Percentiles rank a stretch among this genome's conserved stretches.
Evolutionary conservation across 768 basidiomycete species (phyloP).

Genomic region (Amanita rimosa): DNA sequence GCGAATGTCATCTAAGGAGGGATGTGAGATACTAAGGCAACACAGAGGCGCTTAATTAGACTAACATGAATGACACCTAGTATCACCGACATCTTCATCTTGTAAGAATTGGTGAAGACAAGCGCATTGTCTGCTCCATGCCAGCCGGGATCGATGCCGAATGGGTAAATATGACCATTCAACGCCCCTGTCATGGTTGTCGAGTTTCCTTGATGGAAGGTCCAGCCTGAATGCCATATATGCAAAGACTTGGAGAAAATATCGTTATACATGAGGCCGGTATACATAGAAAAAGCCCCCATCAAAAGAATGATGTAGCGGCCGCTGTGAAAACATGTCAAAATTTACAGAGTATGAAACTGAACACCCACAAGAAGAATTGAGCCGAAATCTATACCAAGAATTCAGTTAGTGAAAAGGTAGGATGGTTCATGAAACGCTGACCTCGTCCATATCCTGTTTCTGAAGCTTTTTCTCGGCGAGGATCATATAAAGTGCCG

Average conservation of each 20-base stretch:
- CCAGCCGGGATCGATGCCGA: constrained; percentile 94
- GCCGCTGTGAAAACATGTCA: constrained; percentile 42
- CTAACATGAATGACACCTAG: constrained; percentile 92
- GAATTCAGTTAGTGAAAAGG: constrained; percentile 6
- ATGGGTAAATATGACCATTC: constrained; percentile 73
- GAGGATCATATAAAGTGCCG: constrained; percentile 77
- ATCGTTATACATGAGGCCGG: constrained; percentile 98
- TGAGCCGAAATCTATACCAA: constrained; percentile 58
- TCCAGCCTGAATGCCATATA: constrained; percentile 85
- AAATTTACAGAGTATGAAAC: not conserved
- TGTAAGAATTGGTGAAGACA: constrained; percentile 96
- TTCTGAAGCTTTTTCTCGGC: constrained; percentile 75
- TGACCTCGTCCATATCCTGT: constrained; percentile 62
- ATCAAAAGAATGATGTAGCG: constrained; percentile 98
- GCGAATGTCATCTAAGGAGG: constrained; percentile 90
- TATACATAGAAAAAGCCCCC: constrained; percentile 96
- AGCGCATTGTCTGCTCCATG: constrained; percentile 86
- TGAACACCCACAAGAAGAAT: constrained; percentile 78
- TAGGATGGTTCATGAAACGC: constrained; percentile 11
- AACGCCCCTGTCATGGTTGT: constrained; percentile 34
- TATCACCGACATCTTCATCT: constrained; percentile 99
- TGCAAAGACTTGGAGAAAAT: constrained; percentile 91
- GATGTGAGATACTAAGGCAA: constrained; percentile 4
- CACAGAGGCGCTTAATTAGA: constrained; percentile 7
- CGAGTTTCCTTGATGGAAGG: constrained; percentile 43